phyloP scores from a whole-genome alignment of 768 basidiomycete species.

The Floccularia luteovirens region DNA sequence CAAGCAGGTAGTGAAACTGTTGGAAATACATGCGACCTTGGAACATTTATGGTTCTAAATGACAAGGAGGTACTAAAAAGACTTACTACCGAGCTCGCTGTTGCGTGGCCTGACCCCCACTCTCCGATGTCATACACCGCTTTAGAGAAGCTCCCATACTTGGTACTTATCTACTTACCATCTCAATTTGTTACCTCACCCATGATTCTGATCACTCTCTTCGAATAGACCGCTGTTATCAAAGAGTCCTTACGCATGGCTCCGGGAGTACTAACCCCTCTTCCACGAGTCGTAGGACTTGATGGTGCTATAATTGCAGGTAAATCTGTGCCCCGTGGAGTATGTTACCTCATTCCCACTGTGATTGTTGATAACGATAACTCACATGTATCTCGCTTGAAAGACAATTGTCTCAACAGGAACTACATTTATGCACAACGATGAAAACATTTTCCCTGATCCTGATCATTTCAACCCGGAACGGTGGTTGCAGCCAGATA shows the following conservation, averaged over 20 bases:
- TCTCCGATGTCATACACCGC: slow-evolving; percentile 14
- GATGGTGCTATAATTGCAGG: too few relatives aligned
- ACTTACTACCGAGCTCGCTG: slow-evolving; percentile 23
- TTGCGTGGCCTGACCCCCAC: slow-evolving; percentile 27
- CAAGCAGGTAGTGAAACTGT: slow-evolving; percentile 31
- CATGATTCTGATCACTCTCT: too few relatives aligned
- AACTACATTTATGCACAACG: neutral
- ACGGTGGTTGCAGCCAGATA: neutral
- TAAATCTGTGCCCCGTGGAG: too few relatives aligned
- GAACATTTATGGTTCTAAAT: slow-evolving; percentile 26
- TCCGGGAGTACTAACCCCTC: slow-evolving; percentile 30
- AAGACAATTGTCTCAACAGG: neutral
- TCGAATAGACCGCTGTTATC: slow-evolving; percentile 33
- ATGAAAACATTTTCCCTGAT: neutral
- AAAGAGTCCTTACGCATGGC: slow-evolving; percentile 39
- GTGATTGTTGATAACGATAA: too few relatives aligned
- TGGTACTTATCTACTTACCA: slow-evolving; percentile 18
- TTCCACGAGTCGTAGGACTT: slow-evolving; percentile 36
- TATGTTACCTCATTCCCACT: too few relatives aligned
- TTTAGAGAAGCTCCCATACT: slow-evolving; percentile 34
- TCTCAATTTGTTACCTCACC: neutral
- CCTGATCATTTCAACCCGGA: neutral
- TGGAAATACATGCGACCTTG: slow-evolving; percentile 28
- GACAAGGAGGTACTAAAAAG: slow-evolving; percentile 15
- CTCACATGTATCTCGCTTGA: too few relatives aligned